Percentiles rank a stretch among this genome's conserved stretches.
Conservation (phyloP, 768 basidiomycete genomes). For the Hericium rajendrae region DNA sequence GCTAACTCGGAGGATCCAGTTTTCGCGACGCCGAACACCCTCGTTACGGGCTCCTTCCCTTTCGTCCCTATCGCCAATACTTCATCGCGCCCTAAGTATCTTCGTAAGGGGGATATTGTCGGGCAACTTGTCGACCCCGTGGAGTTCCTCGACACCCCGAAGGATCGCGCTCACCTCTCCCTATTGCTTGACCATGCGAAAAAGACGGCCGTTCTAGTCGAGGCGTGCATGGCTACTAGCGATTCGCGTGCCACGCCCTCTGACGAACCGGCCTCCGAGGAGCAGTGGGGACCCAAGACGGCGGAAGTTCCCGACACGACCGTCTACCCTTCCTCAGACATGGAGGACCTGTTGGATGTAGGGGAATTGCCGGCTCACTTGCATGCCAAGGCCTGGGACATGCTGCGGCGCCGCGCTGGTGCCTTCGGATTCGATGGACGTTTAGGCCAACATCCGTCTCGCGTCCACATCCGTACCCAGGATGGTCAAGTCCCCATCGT, state of each 20-base stretch:
- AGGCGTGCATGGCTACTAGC: no score
- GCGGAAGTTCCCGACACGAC: background rate
- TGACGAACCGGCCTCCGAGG: no score
- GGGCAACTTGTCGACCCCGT: no score
- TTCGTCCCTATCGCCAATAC: no score
- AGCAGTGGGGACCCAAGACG: background rate
- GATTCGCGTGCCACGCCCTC: no score
- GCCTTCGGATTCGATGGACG: constrained; percentile 1
- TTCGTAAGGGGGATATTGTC: no score
- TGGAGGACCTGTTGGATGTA: constrained; percentile 1
- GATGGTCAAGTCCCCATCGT: background rate
- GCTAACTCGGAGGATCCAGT: background rate
- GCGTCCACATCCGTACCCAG: background rate
- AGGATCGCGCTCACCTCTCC: no score
- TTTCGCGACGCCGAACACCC: background rate
- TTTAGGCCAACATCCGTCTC: background rate
- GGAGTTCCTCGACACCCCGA: background rate
- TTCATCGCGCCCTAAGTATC: no score
- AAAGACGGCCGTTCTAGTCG: no score
- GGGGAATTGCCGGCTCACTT: background rate
- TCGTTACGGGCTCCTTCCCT: no score
- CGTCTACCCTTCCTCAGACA: background rate
- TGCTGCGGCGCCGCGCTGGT: background rate
- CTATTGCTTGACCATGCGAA: no score
- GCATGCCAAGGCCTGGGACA: background rate